Evolutionary conservation across 805 yeast species (phyloP), one percentile per base, ranked within the genome.

Genomic region (Metschnikowia baotianmanensis): DNA sequence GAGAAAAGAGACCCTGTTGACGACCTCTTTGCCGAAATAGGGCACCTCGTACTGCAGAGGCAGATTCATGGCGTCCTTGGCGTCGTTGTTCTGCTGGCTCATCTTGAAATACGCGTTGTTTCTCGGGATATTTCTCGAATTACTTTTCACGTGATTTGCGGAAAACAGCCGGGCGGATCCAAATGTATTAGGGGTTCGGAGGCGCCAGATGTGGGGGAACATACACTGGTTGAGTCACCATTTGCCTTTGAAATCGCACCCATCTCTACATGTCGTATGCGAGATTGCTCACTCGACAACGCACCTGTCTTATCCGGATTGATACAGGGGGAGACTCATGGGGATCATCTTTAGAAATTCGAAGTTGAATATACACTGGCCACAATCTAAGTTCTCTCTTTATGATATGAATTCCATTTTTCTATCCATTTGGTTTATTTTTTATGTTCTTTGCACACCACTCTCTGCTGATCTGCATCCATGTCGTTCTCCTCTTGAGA

Each of bases 1-100:
- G 36, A 83, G 61, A 50, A 82, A 84, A 13, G 83, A 75, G 5
- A 83, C 77, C 42, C 91, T 62, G 57, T 83, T 81, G 42, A 84
- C 63, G 5, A 76, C 77, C 44, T 70, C 77, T 12, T 72, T 72
- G 16, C 78, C 73, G 50, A 69, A 77, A 46, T 67, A 67, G 18
- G 58, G 52, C 22, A 51, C 55, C 25, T 48, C 40, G 11, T 30
- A 17, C 8, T 37, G 34, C 17, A 38, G 31, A 15, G 37, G 27
- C 31, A 19, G 29, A n/a, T n/a, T n/a, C n/a, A n/a, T n/a, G n/a
- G n/a, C n/a, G n/a, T n/a, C n/a, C n/a, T n/a, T n/a, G n/a, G n/a
- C n/a, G 16, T 19, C 26, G 5, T 20, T 18, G 15, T 23, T 36
- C 22, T 32, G 37, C n/a, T 41, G 36, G 22, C 43, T 34, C 54